Conservation (phyloP, 345 rosid species). For the Bruguiera parviflora region DNA sequence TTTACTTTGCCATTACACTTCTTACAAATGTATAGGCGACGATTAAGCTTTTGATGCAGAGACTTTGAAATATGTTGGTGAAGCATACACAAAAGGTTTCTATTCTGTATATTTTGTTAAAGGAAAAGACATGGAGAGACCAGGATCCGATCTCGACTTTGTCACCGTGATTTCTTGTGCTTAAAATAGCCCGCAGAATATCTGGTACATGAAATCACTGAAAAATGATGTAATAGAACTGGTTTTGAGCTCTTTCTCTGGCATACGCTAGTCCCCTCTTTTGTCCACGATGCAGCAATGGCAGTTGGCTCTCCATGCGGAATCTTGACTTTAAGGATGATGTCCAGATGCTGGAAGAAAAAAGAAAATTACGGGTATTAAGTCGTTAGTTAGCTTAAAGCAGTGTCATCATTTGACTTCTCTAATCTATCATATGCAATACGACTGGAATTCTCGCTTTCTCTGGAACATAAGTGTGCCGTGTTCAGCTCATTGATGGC, state of each 20-base stretch:
- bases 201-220: slow-evolving; percentile 56
- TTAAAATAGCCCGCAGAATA: slow-evolving; percentile 85
- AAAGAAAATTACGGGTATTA: slow-evolving; percentile 79
- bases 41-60: slow-evolving; percentile 86
- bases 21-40: slow-evolving; percentile 3
- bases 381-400: neutral
- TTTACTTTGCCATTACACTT: no score
- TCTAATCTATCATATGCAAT: neutral
- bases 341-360: slow-evolving; percentile 57
- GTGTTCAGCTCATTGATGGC: slow-evolving; percentile 2
- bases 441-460: slow-evolving; percentile 66
- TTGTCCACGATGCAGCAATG: slow-evolving; percentile 51
- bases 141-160: slow-evolving; percentile 83
- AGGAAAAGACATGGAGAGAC: slow-evolving; percentile 79
- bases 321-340: slow-evolving; percentile 78
- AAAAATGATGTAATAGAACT: slow-evolving; percentile 4
- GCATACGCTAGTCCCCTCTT: neutral
- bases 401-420: neutral
- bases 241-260: neutral
- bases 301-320: slow-evolving; percentile 96
- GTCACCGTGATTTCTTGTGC: slow-evolving; percentile 79
- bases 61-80: slow-evolving; percentile 70
- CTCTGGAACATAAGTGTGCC: slow-evolving; percentile 78
- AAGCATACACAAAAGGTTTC: slow-evolving; percentile 89
- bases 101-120: slow-evolving; percentile 68